Evolutionary conservation across 768 basidiomycete species (phyloP).

Genomic region (Suillus variegatus): DNA sequence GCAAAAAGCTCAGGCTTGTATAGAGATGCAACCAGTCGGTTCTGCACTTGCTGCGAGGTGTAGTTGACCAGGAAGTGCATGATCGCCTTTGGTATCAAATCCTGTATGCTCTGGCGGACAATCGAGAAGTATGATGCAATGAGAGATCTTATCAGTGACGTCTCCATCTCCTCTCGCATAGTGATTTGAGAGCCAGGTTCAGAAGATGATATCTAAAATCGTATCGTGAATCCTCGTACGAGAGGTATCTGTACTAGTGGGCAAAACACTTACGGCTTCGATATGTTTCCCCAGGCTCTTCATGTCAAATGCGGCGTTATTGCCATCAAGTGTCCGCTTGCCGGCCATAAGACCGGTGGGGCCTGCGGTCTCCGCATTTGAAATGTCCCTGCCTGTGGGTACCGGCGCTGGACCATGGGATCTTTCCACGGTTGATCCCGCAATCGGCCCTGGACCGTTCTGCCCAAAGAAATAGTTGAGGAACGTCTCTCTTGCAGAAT

Average conservation of each 20-base stretch:
- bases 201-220: constrained; percentile 49
- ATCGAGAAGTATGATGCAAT: constrained; percentile 97
- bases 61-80: constrained; percentile 98
- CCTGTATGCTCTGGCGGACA: constrained; percentile 95
- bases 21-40: constrained; percentile 88
- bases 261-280: constrained; percentile 75
- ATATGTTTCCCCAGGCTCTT: constrained; percentile 97
- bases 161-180: constrained; percentile 94
- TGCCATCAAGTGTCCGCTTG: constrained; percentile 68
- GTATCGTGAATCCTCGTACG: constrained; percentile 8
- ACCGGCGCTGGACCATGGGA: constrained; percentile 34
- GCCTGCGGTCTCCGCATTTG: constrained; percentile 50
- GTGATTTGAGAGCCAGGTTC: constrained; percentile 66
- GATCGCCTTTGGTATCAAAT: constrained; percentile 95
- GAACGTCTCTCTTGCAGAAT: constrained; percentile 85
- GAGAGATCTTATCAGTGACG: constrained; percentile 88
- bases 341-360: constrained; percentile 67
- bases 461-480: constrained; percentile 98
- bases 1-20: constrained; percentile 95
- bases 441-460: constrained; percentile 76
- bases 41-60: constrained; percentile 96
- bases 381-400: constrained; percentile 66
- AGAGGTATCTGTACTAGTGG: constrained; percentile 10
- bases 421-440: constrained; percentile 53
- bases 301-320: constrained; percentile 94